Percentiles rank a stretch among this genome's conserved stretches.
These are phyloP conservation scores for Solanum pennellii DNA, from an alignment of 257 asterid genomes.

Conservation along the genomic window DNA sequence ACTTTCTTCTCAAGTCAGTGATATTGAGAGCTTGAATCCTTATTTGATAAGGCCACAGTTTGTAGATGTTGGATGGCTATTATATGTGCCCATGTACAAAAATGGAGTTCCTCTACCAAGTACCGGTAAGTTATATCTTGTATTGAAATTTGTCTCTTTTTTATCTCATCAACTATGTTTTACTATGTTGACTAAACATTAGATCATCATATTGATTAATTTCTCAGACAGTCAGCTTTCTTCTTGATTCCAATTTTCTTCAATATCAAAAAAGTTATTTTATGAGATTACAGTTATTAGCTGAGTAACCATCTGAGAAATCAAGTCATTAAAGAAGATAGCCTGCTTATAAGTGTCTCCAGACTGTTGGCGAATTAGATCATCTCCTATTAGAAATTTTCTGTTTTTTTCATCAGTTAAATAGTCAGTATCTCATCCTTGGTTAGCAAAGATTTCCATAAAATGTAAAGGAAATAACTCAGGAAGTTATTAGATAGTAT, in stretches of 20 bases:
- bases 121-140: background rate
- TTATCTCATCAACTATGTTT: background rate
- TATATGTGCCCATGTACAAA: constrained; percentile 46
- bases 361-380: background rate
- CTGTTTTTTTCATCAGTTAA: background rate
- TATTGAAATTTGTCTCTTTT: background rate
- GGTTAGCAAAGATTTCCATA: background rate
- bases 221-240: background rate
- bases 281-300: background rate
- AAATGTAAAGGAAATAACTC: background rate
- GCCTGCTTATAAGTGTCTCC: background rate
- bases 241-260: background rate
- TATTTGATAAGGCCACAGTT: constrained; percentile 23
- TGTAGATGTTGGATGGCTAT: constrained; percentile 40
- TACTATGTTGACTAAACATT: background rate
- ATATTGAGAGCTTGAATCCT: constrained; percentile 28
- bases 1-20: constrained; percentile 32
- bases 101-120: background rate
- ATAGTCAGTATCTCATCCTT: background rate
- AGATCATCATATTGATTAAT: background rate
- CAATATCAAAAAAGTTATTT: background rate
- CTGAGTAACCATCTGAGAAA: background rate
- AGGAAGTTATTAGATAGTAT: background rate
- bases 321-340: background rate
- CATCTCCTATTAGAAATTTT: background rate